Percentiles rank a stretch among this genome's conserved stretches.
phyloP scores from a whole-genome alignment of 306 rosid genomes.

The Sicyos edulis region DNA sequence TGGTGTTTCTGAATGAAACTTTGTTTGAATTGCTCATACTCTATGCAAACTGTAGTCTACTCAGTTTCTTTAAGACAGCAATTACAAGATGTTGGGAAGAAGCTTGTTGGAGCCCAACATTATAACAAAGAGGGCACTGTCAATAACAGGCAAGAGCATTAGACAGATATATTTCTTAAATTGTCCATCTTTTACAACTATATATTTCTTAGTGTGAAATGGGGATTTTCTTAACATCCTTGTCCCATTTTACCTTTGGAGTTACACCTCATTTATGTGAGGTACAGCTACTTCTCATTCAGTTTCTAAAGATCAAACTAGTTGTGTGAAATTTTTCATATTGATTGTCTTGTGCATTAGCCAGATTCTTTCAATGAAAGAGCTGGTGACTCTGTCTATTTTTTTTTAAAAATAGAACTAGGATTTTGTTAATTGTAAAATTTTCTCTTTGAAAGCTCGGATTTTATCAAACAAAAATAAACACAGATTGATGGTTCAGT shows the following conservation, averaged over 20 bases:
- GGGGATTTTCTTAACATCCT: background rate
- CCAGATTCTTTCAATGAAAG: background rate
- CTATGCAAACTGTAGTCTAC: slow-evolving; percentile 64
- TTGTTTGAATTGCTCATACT: slow-evolving; percentile 33
- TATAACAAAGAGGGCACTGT: slow-evolving; percentile 94
- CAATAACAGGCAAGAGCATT: slow-evolving; percentile 66
- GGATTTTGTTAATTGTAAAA: background rate
- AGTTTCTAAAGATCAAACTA: background rate
- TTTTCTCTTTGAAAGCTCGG: background rate
- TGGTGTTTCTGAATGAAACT: slow-evolving; percentile 23
- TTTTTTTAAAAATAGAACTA: background rate
- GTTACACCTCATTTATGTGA: slow-evolving; percentile 1
- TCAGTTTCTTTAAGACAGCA: slow-evolving; percentile 95
- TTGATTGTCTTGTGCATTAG: background rate
- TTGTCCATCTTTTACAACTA: background rate
- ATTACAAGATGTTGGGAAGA: slow-evolving; percentile 96
- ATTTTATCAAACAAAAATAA: too few species aligned
- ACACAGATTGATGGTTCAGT: background rate
- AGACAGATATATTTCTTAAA: slow-evolving; percentile 4
- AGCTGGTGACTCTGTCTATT: background rate
- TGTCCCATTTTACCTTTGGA: background rate
- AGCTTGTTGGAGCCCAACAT: slow-evolving; percentile 90
- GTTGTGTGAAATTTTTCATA: background rate
- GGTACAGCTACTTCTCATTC: background rate
- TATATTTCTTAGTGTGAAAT: background rate